Conservation (phyloP, 805 yeast species). For the Starmerella asiatica region DNA sequence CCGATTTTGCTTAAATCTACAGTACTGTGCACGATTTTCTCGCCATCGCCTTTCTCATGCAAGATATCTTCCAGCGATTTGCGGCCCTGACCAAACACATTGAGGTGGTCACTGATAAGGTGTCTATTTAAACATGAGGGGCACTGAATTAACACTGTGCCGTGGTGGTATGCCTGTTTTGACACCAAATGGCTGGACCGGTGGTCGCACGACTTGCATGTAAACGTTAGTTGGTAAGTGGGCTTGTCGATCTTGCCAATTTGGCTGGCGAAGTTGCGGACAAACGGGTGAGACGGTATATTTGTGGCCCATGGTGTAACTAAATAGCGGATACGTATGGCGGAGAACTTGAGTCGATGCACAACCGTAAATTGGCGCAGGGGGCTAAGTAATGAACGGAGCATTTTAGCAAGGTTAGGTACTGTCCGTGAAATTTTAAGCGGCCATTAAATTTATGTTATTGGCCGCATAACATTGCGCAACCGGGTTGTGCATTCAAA, state of each 20-base stretch:
- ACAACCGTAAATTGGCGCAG: no score
- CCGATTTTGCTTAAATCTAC: constrained; percentile 39
- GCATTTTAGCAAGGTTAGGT: no score
- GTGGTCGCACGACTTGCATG: constrained; percentile 75
- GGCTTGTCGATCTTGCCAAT: constrained; percentile 52
- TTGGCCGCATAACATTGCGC: no score
- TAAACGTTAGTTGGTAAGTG: constrained; percentile 73
- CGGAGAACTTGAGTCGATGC: background rate
- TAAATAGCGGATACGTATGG: background rate
- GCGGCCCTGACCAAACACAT: constrained; percentile 65
- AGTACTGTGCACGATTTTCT: constrained; percentile 47
- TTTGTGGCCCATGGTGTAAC: no score
- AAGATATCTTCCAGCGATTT: constrained; percentile 72
- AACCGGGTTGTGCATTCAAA: no score
- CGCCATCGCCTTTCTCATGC: constrained; percentile 50
- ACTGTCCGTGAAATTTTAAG: no score
- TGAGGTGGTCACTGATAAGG: constrained; percentile 76
- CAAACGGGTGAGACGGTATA: no score
- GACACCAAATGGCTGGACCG: constrained; percentile 84
- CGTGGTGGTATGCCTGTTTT: constrained; percentile 77
- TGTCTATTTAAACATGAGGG: constrained; percentile 85
- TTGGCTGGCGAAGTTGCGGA: background rate
- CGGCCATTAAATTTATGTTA: no score
- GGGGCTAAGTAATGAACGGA: no score
- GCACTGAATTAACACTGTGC: constrained; percentile 80